Conservation (phyloP, 495 filamentous ascomycete genomes). For the Saxophila tyrrhenica region DNA sequence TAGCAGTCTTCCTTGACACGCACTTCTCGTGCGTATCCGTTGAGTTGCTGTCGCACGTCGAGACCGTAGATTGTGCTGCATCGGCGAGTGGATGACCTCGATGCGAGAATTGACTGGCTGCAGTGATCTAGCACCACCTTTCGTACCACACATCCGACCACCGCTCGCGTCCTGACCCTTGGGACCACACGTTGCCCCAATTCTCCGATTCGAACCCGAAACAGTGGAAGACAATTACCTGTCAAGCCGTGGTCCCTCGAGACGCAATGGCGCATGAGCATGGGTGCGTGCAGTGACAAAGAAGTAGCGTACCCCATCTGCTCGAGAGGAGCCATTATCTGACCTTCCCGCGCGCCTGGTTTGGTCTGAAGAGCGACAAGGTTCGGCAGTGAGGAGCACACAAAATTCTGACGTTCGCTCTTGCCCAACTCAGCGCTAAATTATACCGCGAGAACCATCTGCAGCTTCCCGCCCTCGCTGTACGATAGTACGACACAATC, state of each 20-base stretch:
- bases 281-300: background rate
- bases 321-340: background rate
- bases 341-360: background rate
- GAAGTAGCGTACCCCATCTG: background rate
- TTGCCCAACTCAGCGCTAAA: background rate
- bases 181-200: background rate
- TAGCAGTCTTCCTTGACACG: background rate
- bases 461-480: background rate
- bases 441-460: background rate
- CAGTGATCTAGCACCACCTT: background rate
- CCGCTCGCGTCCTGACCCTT: background rate
- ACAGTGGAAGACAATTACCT: background rate
- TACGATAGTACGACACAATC: no score
- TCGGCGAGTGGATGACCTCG: background rate
- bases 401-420: no score
- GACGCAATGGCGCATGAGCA: conserved; percentile 1
- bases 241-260: background rate
- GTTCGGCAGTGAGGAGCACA: no score
- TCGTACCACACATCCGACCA: background rate
- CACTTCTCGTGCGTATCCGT: background rate
- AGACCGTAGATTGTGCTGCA: background rate
- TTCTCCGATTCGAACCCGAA: background rate
- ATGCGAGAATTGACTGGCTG: background rate
- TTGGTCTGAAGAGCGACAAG: no score
- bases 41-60: background rate